A percentile compares a stretch with the other conserved stretches of the same genome.
phyloP scores from a whole-genome alignment of 805 yeast species.

The Candida ovalis region DNA sequence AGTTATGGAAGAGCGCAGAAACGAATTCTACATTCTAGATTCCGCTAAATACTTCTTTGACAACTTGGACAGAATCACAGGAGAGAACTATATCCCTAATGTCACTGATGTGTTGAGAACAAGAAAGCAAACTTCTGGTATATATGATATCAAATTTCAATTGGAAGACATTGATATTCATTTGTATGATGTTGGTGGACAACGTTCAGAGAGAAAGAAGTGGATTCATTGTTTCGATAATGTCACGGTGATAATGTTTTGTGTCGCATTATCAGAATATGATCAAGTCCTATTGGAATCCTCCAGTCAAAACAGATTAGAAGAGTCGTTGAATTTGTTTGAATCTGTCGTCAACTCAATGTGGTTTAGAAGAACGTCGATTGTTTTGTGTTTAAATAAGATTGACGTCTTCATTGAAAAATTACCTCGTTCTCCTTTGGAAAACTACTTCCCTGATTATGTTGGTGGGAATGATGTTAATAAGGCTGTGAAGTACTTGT shows the following conservation, averaged over 20 bases:
- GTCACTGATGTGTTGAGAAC: slow-evolving; percentile 80
- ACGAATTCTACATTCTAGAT: slow-evolving; percentile 79
- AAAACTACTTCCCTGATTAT: slow-evolving; percentile 83
- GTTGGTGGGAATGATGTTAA: slow-evolving; percentile 86
- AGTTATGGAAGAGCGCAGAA: slow-evolving; percentile 55
- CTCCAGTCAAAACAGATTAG: slow-evolving; percentile 67
- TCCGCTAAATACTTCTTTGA: slow-evolving; percentile 77
- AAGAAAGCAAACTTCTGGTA: slow-evolving; percentile 90
- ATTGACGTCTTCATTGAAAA: slow-evolving; percentile 89
- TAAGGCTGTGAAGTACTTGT: slow-evolving; percentile 86
- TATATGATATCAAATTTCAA: slow-evolving; percentile 75
- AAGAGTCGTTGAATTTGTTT: slow-evolving; percentile 77
- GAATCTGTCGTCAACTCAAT: slow-evolving; percentile 89
- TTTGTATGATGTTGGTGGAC: slow-evolving; percentile 90
- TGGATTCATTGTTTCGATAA: slow-evolving; percentile 98
- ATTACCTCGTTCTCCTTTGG: slow-evolving; percentile 74
- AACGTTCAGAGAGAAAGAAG: slow-evolving; percentile 89
- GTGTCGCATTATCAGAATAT: slow-evolving; percentile 88
- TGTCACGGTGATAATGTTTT: slow-evolving; percentile 83
- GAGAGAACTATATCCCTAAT: slow-evolving; percentile 62
- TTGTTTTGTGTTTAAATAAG: slow-evolving; percentile 83
- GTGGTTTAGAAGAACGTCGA: slow-evolving; percentile 87
- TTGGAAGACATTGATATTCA: slow-evolving; percentile 66
- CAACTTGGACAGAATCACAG: slow-evolving; percentile 57
- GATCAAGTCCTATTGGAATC: slow-evolving; percentile 84